These are phyloP conservation scores for Thalia dealbata DNA, from an alignment of 176 grass and related monocot genomes.

Conservation along the genomic window DNA sequence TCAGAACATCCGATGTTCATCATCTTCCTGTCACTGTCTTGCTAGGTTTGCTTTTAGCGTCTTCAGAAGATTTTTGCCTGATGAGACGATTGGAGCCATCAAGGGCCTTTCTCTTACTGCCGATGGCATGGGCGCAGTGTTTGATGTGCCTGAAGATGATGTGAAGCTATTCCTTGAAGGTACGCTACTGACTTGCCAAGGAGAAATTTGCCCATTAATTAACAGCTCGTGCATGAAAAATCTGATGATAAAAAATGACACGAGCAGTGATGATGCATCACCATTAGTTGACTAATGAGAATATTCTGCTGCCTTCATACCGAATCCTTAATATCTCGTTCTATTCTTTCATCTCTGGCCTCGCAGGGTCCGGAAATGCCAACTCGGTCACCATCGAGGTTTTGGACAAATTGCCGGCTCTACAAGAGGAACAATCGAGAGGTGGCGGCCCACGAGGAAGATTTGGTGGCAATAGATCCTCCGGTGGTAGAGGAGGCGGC, in stretches of 20 bases:
- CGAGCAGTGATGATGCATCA: too few species aligned
- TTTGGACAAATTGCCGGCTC: constrained; percentile 49
- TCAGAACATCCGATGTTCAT: neutral
- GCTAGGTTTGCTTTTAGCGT: constrained; percentile 65
- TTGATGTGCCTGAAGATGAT: constrained; percentile 87
- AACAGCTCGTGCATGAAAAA: too few species aligned
- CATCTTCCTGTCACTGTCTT: neutral
- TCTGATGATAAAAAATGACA: too few species aligned
- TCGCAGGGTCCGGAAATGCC: constrained; percentile 48
- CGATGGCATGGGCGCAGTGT: constrained; percentile 74
- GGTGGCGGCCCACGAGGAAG: constrained; percentile 27
- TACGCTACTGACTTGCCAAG: constrained; percentile 13
- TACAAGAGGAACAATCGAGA: constrained; percentile 63
- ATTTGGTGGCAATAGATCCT: constrained; percentile 36
- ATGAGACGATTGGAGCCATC: constrained; percentile 54
- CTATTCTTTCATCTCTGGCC: neutral
- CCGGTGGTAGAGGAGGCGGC: constrained; percentile 26
- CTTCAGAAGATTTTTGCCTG: constrained; percentile 82
- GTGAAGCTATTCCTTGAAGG: constrained; percentile 64
- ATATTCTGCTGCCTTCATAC: neutral
- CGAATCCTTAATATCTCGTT: neutral
- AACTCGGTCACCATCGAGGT: constrained; percentile 60
- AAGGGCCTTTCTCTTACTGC: constrained; percentile 61
- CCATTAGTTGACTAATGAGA: too few species aligned
- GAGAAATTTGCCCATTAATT: neutral